These are phyloP conservation scores for Cornus suecica DNA, from an alignment of 148 eudicot species.

Conservation along the genomic window DNA sequence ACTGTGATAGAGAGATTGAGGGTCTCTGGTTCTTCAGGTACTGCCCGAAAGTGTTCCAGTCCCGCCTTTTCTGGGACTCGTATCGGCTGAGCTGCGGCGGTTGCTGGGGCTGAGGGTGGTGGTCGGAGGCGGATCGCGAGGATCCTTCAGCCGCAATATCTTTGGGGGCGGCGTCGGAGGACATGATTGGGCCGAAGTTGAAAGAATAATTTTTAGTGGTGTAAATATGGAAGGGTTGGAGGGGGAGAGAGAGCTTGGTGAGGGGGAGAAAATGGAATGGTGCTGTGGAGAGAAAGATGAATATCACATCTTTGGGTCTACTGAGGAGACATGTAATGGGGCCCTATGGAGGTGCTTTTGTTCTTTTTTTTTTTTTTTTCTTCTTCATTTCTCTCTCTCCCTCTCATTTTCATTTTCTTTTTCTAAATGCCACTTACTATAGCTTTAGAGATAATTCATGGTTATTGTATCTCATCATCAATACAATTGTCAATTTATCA, in stretches of 20 bases:
- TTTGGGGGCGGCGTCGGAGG: constrained; percentile 9
- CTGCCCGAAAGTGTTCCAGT: constrained; percentile 89
- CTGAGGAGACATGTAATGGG: constrained; percentile 41
- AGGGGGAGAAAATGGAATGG: constrained; percentile 27
- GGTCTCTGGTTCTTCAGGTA: constrained; percentile 75
- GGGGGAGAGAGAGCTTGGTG: not conserved
- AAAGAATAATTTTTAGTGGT: constrained; percentile 20
- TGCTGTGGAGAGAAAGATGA: constrained; percentile 34
- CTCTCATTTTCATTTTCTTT: constrained; percentile 13
- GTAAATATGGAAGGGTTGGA: constrained; percentile 9
- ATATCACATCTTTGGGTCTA: constrained; percentile 32
- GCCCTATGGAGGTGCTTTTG: constrained; percentile 33
- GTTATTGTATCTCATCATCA: constrained; percentile 7
- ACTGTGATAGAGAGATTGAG: constrained; percentile 51
- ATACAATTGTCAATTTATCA: constrained; percentile 1
- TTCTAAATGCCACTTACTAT: not conserved
- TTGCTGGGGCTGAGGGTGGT: not conserved
- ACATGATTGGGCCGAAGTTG: constrained; percentile 26
- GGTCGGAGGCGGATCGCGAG: constrained; percentile 14
- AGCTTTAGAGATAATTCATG: not conserved
- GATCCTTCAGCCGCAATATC: constrained; percentile 15
- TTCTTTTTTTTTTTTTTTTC: not conserved
- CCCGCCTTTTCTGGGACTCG: constrained; percentile 74
- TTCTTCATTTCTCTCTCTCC: constrained; percentile 1
- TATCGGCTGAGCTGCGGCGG: constrained; percentile 51